Evolutionary conservation across 306 rosid genomes (phyloP), one percentile per base, ranked within the genome.

Genomic region (Quercus rubra): DNA sequence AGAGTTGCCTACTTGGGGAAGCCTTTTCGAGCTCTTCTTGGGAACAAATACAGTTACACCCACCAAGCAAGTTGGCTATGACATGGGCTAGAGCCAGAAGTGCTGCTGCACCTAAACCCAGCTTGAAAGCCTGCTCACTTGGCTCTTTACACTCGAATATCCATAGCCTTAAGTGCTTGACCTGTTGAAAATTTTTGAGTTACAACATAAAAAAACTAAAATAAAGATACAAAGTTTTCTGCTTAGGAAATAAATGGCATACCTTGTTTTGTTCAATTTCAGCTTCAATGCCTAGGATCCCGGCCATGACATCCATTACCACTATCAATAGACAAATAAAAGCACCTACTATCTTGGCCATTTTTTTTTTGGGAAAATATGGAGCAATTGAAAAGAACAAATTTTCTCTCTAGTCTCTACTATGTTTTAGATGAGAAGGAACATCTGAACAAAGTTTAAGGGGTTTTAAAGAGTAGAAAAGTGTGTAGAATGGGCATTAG

Each of bases 61-160:
- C 99, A 73, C 94, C 97, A 11, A 95, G 83, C 83, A 95, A 82
- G 78, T 90, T 95, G 25, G 91, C 87, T 68, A 93, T 82, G 3
- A 88, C 82, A 86, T 95, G 99, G 1, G 98, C 90, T 54, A 88
- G 38, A 31, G 77, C 86, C 90, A 95, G 67, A 59, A 95, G 88
- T 35, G 74, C 85, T 27, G 92, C 94, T 69, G 98, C 98, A 23
- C 84, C 93, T 43, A 93, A 79, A 28, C 98, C 99, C 11, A 91
- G 80, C 91, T 86, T 87, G 88, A 91, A 95, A 31, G 99, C 98
- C 55, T 85, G 83, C 25, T 85, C 87, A 67, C 98, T 95, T 79
- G 99, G 99, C 11, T 95, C 88, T 85, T 90, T 90, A 72, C 99
- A 95, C 88, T 95, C 99, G 63, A 95, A 95, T 83, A 95, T 90